Base-by-base conservation (phyloP, 305 asterid species). In the Fraxinus albicans region DNA sequence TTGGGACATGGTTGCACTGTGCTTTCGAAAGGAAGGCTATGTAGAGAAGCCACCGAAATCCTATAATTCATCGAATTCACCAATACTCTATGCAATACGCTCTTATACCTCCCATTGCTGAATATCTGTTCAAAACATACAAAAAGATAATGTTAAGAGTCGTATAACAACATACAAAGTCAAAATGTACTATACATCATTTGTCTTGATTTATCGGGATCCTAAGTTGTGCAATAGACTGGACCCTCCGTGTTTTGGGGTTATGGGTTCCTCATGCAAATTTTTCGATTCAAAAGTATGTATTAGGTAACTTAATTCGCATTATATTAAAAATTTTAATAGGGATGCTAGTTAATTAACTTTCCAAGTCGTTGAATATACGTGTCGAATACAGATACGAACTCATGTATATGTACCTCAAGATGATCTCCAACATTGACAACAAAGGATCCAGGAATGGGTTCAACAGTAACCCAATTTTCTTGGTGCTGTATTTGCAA, bases 401-500 rank as follows among this genome's bases (percentile, higher is more conserved):
- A 8, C 1, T 38, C 12, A 0, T 38, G 47, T 38, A 38, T 38
- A 8, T 1, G 10, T 38, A 38, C 98, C 98, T 95, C 98, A 31
- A 95, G 97, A 79, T 95, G 98, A 87, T 95, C 98, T 0, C 98
- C 98, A 4, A 95, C 95, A 44, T 92, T 95, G 90, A 95, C 95
- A 2, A 94, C 96, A 76, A 95, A 95, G 72, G 98, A 89, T 29
- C 97, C 96, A 3, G 97, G 94, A 8, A 92, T 74, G 63, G 98
- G 98, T 19, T 91, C 88, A 33, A 95, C 83, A 1, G 95, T 87
- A 84, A 90, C 79, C 98, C 98, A 95, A 15, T 88, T 67, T 1
- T 84, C 81, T 0, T 70, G 79, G 83, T 88, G 92, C 1, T 89
- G 89, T 3, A 95, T 89, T 73, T 95, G 98, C 77, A 95, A 73